Base-by-base conservation (phyloP, 2,329 filamentous ascomycete species). In the Elsinoe arachidis region DNA sequence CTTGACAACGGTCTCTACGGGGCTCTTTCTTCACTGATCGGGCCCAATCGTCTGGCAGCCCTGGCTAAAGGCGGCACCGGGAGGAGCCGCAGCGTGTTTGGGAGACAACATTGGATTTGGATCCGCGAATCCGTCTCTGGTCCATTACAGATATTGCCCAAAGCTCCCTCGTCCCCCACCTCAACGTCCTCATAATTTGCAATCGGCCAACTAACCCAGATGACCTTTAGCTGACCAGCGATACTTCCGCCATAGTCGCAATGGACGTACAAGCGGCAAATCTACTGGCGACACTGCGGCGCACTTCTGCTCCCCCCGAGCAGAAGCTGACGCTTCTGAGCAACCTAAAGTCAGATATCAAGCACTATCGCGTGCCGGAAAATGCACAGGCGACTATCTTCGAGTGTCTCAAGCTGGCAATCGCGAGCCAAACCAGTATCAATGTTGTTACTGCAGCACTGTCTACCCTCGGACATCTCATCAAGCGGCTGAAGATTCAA, bases 331-430 rank as follows among this genome's bases (percentile, higher is more conserved):
- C 82, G 60, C 79, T 81, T 55, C 82, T 95, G 65, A 87, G 82
- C 58, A 79, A 76, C 66, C 76, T 89, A 71, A 95, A 95, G 74
- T 90, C 88, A 30, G 60, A 84, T 70, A 96, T 96, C 78, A 96
- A 96, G 72, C 90, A 95, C 72, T 86, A 88, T 69, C 90, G 90
- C 75, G 88, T 96, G 46, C 89, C 90, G 60, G 89, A 95, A 63
- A 73, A 74, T 56, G 80, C 80, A 65, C 81, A 95, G 64, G 74
- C 82, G 23, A 78, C 82, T 58, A 82, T 96, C 62, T 95, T 96
- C 73, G 90, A 96, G 60, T 88, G 86, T 62, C 78, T 95, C 66
- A 86, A 86, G 61, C 75, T 84, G 55, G 87, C 89, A 60, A 86
- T 92, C 63, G 76, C 79, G 56, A 88, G 88, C 41, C 85, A 88